Conservation (phyloP, 2,329 filamentous ascomycete species). For the Pestalotiopsis sp. region DNA sequence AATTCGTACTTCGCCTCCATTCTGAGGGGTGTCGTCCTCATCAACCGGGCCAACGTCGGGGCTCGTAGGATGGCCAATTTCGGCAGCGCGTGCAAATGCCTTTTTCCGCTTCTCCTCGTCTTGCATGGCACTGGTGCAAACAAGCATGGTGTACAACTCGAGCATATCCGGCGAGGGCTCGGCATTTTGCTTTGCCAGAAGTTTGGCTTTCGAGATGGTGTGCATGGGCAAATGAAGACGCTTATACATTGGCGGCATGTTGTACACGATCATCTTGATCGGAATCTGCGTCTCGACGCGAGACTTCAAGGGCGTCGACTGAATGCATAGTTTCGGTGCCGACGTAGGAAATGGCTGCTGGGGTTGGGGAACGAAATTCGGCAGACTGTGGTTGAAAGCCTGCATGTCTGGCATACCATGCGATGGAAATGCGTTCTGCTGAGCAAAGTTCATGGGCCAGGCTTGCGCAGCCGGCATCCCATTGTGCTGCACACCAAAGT, state of each 20-base stretch:
- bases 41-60: slow-evolving; percentile 49
- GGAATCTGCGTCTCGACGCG: slow-evolving; percentile 96
- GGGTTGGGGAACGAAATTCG: slow-evolving; percentile 17
- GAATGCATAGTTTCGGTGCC: slow-evolving; percentile 54
- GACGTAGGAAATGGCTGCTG: slow-evolving; percentile 12
- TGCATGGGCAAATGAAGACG: slow-evolving; percentile 85
- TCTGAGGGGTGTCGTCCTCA: slow-evolving; percentile 72
- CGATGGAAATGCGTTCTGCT: slow-evolving; percentile 11
- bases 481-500: slow-evolving; percentile 36
- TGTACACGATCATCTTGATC: slow-evolving; percentile 76
- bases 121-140: slow-evolving; percentile 91
- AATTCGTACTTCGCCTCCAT: slow-evolving; percentile 92
- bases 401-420: not conserved
- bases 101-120: slow-evolving; percentile 64
- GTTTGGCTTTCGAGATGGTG: slow-evolving; percentile 92
- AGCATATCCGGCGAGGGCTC: slow-evolving; percentile 70
- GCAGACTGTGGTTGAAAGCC: not conserved
- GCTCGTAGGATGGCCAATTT: slow-evolving; percentile 35
- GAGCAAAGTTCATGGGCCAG: slow-evolving; percentile 32
- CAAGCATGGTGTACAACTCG: slow-evolving; percentile 77
- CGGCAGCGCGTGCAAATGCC: slow-evolving; percentile 63
- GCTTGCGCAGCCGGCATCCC: slow-evolving; percentile 24
- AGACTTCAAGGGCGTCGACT: slow-evolving; percentile 75
- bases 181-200: slow-evolving; percentile 72
- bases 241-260: slow-evolving; percentile 73